Conservation (phyloP, 2,329 filamentous ascomycete species). For the Fusarium xylarioides region DNA sequence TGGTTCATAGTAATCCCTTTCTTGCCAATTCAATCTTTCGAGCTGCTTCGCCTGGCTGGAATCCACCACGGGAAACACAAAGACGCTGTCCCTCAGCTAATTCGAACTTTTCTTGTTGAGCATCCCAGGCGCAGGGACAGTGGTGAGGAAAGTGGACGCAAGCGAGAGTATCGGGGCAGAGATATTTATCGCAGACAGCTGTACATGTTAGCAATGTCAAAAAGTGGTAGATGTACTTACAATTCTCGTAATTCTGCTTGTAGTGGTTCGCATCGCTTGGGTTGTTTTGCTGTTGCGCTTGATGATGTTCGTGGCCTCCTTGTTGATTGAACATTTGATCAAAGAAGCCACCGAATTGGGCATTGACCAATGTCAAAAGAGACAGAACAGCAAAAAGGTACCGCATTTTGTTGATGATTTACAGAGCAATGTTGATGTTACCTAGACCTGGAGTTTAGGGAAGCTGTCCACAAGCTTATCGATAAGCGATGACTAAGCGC, state of each 20-base stretch:
- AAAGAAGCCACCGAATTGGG: conserved; percentile 92
- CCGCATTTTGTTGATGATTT: conserved; percentile 42
- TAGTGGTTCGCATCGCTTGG: conserved; percentile 87
- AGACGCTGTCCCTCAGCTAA: conserved; percentile 75
- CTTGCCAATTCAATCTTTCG: conserved; percentile 82
- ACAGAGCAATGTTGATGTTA: background rate
- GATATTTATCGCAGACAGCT: conserved; percentile 92
- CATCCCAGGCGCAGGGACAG: conserved; percentile 88
- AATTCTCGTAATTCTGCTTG: conserved; percentile 72
- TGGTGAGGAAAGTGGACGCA: conserved; percentile 98
- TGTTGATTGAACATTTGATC: conserved; percentile 87
- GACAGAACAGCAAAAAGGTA: conserved; percentile 61
- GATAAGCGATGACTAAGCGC: conserved; percentile 46
- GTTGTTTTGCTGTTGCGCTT: conserved; percentile 79
- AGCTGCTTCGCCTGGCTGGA: conserved; percentile 74
- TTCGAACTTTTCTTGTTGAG: conserved; percentile 81
- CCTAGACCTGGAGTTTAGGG: conserved; percentile 10
- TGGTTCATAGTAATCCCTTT: conserved; percentile 71
- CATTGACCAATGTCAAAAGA: conserved; percentile 68
- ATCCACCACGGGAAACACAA: conserved; percentile 80
- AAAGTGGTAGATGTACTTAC: conserved; percentile 54
- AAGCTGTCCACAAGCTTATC: conserved; percentile 45
- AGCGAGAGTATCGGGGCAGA: conserved; percentile 92
- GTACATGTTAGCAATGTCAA: background rate
- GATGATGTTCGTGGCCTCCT: conserved; percentile 59